These are phyloP conservation scores for Phaseolus coccineus DNA, from an alignment of 331 rosid genomes.

Conservation along the genomic window DNA sequence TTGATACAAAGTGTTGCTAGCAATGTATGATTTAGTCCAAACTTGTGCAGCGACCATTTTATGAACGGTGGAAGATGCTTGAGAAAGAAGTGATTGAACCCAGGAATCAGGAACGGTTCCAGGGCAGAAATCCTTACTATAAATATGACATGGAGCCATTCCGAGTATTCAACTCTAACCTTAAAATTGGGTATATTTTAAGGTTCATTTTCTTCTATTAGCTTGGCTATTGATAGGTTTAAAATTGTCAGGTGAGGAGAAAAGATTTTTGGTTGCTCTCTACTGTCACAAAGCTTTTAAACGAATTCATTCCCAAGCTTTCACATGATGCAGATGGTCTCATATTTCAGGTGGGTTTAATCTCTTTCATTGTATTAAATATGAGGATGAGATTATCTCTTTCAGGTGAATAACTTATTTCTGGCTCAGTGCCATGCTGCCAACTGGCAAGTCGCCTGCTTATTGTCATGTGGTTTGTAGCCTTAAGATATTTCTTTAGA, in stretches of 20 bases:
- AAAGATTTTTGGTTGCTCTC: slow-evolving; percentile 98
- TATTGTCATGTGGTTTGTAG: slow-evolving; percentile 8
- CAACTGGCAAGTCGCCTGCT: slow-evolving; percentile 11
- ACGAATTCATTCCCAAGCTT: slow-evolving; percentile 89
- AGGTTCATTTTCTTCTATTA: slow-evolving; percentile 29
- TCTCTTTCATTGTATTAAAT: slow-evolving; percentile 27
- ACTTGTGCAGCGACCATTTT: slow-evolving; percentile 88
- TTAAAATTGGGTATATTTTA: slow-evolving; percentile 23
- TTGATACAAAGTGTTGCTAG: slow-evolving; percentile 6
- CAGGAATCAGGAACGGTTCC: slow-evolving; percentile 83
- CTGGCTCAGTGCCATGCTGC: background rate
- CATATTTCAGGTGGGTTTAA: slow-evolving; percentile 81
- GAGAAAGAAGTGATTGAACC: slow-evolving; percentile 99
- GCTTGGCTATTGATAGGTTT: slow-evolving; percentile 42
- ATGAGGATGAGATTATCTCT: slow-evolving; percentile 34
- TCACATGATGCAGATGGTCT: slow-evolving; percentile 98
- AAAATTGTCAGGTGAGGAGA: slow-evolving; percentile 84
- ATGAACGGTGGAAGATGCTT: slow-evolving; percentile 96
- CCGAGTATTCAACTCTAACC: slow-evolving; percentile 66
- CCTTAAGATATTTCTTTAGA: slow-evolving; percentile 33
- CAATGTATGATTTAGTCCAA: slow-evolving; percentile 40
- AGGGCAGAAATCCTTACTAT: slow-evolving; percentile 69
- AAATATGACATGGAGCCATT: slow-evolving; percentile 97
- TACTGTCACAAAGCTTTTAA: slow-evolving; percentile 79
- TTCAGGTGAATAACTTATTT: slow-evolving; percentile 37